phyloP scores from a whole-genome alignment of 1,284 basidiomycete genomes.

The Sporisorium scitamineum region DNA sequence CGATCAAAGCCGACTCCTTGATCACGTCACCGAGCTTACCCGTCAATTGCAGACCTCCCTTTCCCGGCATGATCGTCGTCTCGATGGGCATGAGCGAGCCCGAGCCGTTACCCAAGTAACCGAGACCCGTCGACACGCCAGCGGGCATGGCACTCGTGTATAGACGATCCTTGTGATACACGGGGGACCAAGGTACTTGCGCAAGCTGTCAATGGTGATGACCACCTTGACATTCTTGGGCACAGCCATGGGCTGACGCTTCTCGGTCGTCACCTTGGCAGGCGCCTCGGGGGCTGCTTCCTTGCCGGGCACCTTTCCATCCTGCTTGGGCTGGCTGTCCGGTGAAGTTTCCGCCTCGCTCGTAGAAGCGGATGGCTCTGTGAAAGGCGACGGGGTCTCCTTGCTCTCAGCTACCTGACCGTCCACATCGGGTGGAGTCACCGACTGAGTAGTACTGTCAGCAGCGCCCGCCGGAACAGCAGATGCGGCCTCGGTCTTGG shows the following conservation, averaged over 20 bases:
- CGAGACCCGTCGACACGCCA: constrained; percentile 92
- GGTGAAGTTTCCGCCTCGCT: constrained; percentile 16
- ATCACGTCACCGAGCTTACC: constrained; percentile 99
- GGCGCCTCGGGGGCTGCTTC: constrained; percentile 52
- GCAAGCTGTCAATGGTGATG: constrained; percentile 87
- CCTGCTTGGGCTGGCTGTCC: constrained; percentile 33
- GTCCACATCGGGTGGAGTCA: constrained; percentile 62
- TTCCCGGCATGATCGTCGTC: constrained; percentile 69
- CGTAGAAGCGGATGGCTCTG: constrained; percentile 38
- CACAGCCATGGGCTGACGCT: constrained; percentile 83
- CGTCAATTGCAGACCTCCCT: constrained; percentile 80
- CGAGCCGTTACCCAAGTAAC: constrained; percentile 94
- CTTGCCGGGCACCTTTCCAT: constrained; percentile 48
- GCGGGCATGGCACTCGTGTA: constrained; percentile 83
- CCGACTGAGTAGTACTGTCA: constrained; percentile 68
- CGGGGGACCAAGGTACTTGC: constrained; percentile 96
- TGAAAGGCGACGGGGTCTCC: constrained; percentile 31
- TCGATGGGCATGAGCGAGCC: constrained; percentile 98
- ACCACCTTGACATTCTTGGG: constrained; percentile 83
- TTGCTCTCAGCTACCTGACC: constrained; percentile 9
- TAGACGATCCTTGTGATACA: constrained; percentile 95
- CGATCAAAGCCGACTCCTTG: constrained; percentile 93
- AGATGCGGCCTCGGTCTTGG: constrained; percentile 40
- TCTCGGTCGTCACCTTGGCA: constrained; percentile 77
- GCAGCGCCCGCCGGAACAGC: constrained; percentile 36